Conservation (phyloP, 371 early-diverging fungal species). For the Batkoa obscura region DNA sequence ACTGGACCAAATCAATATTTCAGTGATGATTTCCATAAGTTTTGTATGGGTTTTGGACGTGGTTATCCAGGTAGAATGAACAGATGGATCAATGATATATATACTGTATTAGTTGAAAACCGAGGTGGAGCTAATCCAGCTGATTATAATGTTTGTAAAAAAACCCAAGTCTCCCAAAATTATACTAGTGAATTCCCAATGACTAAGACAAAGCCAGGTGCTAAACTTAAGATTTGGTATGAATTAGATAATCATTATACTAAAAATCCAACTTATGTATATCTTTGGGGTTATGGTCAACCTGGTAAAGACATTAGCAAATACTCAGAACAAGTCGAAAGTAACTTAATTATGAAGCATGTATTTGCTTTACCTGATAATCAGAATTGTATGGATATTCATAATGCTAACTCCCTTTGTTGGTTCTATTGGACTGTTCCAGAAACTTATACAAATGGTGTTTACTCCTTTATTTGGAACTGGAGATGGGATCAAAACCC, state of each 20-base stretch:
- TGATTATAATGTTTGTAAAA: conserved; percentile 16
- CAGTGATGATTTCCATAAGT: conserved; percentile 7
- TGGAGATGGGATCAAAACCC: conserved; percentile 31
- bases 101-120: conserved; percentile 20
- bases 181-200: conserved; percentile 17
- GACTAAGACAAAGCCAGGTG: conserved; percentile 19
- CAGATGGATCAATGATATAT: conserved; percentile 19
- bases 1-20: neutral
- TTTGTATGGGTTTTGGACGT: conserved; percentile 17
- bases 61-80: conserved; percentile 25
- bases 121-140: conserved; percentile 8
- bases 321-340: conserved; percentile 14
- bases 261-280: conserved; percentile 14
- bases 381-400: conserved; percentile 10
- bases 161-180: conserved; percentile 8
- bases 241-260: conserved; percentile 26
- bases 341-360: conserved; percentile 8
- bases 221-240: conserved; percentile 21
- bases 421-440: conserved; percentile 22
- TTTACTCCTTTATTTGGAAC: conserved; percentile 26
- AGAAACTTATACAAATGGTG: conserved; percentile 15
- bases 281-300: conserved; percentile 17
- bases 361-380: conserved; percentile 15
- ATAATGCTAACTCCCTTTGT: conserved; percentile 20
- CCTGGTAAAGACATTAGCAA: conserved; percentile 12